Conservation (phyloP, 2,329 filamentous ascomycete genomes). For the Fusarium sp. region DNA sequence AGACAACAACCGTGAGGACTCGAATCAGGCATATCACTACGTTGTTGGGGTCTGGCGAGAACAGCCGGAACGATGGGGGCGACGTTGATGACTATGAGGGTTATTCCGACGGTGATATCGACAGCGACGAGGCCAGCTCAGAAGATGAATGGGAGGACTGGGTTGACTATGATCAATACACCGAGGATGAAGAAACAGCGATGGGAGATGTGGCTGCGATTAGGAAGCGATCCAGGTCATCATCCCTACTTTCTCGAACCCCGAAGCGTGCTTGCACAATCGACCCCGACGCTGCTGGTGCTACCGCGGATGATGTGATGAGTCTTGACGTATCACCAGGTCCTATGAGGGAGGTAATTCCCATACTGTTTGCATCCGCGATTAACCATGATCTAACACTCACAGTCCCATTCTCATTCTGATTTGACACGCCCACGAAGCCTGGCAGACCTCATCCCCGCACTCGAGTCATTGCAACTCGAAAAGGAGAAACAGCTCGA, state of each 20-base stretch:
- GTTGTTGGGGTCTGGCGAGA: neutral
- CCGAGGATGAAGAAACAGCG: neutral
- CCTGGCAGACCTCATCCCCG: neutral
- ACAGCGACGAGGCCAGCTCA: neutral
- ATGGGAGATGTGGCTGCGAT: neutral
- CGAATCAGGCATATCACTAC: neutral
- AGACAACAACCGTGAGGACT: neutral
- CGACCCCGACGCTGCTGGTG: neutral
- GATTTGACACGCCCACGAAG: neutral
- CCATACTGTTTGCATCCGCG: neutral
- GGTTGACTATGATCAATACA: neutral
- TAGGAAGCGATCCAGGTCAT: slow-evolving; percentile 1
- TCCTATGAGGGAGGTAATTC: neutral
- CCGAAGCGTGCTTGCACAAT: slow-evolving; percentile 1
- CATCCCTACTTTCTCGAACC: neutral
- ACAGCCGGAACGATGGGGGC: neutral
- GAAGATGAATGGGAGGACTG: neutral
- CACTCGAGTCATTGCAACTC: neutral
- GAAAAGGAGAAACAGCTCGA: slow-evolving; percentile 5
- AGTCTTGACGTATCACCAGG: no score
- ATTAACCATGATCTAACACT: neutral
- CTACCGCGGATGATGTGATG: neutral
- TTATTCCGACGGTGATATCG: neutral
- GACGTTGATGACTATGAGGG: neutral
- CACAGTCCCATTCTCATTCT: neutral